A percentile compares a stretch with the other conserved stretches of the same genome.
phyloP scores from a whole-genome alignment of 805 yeast genomes.

The Candida ficus region DNA sequence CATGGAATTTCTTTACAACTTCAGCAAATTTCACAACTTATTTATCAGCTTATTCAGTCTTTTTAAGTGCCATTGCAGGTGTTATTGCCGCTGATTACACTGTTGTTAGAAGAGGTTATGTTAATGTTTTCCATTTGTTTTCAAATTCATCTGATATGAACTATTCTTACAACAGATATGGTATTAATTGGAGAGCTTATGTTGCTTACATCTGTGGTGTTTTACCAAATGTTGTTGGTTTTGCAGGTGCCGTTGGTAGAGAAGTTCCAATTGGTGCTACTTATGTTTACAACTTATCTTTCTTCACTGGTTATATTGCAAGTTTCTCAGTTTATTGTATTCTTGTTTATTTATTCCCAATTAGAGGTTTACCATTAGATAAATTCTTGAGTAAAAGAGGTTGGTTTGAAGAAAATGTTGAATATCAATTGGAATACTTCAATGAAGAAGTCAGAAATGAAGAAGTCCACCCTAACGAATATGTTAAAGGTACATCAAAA shows the following conservation, averaged over 20 bases:
- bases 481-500: conserved; percentile 3
- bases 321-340: conserved; percentile 51
- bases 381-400: conserved; percentile 41
- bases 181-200: conserved; percentile 81
- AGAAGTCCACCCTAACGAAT: conserved; percentile 18
- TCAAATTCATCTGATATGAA: conserved; percentile 33
- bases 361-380: conserved; percentile 38
- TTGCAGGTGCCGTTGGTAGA: conserved; percentile 74
- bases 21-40: conserved; percentile 75
- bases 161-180: conserved; percentile 58
- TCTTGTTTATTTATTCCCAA: conserved; percentile 49
- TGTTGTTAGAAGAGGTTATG: conserved; percentile 67
- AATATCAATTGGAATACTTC: conserved; percentile 13
- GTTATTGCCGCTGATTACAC: conserved; percentile 64
- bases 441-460: conserved; percentile 11
- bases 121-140: conserved; percentile 62
- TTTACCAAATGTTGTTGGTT: conserved; percentile 79
- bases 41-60: conserved; percentile 74
- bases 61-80: conserved; percentile 80
- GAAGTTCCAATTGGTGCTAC: conserved; percentile 78
- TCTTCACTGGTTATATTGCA: conserved; percentile 67
- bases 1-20: conserved; percentile 72
- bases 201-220: conserved; percentile 78
- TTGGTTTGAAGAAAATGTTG: conserved; percentile 34
- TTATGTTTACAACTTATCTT: conserved; percentile 65